Conservation (phyloP, 2,329 filamentous ascomycete species). For the Cladosporium austrohemisphaericum region DNA sequence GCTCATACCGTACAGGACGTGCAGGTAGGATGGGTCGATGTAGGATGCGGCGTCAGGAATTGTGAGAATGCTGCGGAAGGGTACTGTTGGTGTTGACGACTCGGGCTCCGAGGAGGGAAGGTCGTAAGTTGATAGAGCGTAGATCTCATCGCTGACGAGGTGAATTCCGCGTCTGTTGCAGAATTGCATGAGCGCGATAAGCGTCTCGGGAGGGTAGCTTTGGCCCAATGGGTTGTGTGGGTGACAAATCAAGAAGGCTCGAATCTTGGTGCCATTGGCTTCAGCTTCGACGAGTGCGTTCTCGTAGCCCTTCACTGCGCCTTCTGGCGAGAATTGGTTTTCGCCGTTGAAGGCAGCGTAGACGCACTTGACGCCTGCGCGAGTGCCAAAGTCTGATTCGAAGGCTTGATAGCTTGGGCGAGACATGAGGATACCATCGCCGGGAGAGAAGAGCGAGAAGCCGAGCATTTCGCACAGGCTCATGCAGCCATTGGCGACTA, state of each 20-base stretch:
- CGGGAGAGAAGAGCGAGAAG: constrained; percentile 40
- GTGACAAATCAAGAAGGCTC: constrained; percentile 42
- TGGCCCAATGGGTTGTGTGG: constrained; percentile 43
- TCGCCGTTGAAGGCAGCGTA: constrained; percentile 36
- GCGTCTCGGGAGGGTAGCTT: constrained; percentile 27
- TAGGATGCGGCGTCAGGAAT: constrained; percentile 7
- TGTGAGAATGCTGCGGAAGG: constrained; percentile 11
- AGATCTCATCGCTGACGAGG: constrained; percentile 37
- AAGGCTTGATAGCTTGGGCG: constrained; percentile 50
- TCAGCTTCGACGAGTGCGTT: constrained; percentile 33
- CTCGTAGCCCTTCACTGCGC: constrained; percentile 37
- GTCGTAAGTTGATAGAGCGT: constrained; percentile 33
- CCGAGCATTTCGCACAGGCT: constrained; percentile 43
- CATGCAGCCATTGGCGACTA: constrained; percentile 42
- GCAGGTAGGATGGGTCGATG: constrained; percentile 19
- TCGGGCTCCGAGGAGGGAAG: background rate
- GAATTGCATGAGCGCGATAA: constrained; percentile 28
- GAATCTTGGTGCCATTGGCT: constrained; percentile 34
- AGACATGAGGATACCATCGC: constrained; percentile 46
- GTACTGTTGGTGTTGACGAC: constrained; percentile 14
- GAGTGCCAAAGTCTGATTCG: constrained; percentile 46
- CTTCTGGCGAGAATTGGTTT: constrained; percentile 37
- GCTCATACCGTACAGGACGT: constrained; percentile 33
- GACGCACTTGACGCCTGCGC: constrained; percentile 38
- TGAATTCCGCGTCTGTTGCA: constrained; percentile 33